These are phyloP conservation scores for Bjerkandera adusta DNA, from an alignment of 1,284 basidiomycete species.

Conservation along the genomic window DNA sequence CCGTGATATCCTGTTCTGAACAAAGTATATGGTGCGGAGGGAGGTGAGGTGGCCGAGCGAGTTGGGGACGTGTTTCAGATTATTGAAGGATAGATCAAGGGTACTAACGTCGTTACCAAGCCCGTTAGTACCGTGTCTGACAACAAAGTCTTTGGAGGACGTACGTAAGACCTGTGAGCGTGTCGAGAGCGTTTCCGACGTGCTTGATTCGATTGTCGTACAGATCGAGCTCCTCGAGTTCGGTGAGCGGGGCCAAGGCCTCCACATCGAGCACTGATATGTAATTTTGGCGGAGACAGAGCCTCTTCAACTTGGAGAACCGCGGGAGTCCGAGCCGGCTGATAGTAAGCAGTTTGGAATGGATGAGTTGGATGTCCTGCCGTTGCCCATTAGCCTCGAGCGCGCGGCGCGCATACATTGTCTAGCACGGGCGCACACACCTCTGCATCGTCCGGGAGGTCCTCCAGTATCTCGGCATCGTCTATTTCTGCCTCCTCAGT, in stretches of 20 bases:
- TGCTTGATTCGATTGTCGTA: conserved; percentile 93
- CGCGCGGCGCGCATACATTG: no score
- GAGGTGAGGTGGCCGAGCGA: conserved; percentile 55
- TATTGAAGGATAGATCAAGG: conserved; percentile 95
- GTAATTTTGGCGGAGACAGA: conserved; percentile 91
- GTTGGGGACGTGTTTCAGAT: conserved; percentile 73
- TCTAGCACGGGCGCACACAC: conserved; percentile 39
- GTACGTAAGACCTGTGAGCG: conserved; percentile 66
- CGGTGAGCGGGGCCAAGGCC: conserved; percentile 61
- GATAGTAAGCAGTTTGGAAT: conserved; percentile 73
- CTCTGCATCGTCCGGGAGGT: conserved; percentile 62
- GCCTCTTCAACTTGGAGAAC: conserved; percentile 71
- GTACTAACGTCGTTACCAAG: conserved; percentile 43
- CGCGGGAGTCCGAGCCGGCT: conserved; percentile 64
- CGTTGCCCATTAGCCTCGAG: conserved; percentile 1
- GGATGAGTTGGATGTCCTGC: conserved; percentile 89
- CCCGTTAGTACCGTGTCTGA: background rate
- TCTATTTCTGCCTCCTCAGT: conserved; percentile 34
- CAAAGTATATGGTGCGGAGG: conserved; percentile 85
- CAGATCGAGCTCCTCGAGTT: conserved; percentile 87
- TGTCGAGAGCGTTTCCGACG: conserved; percentile 64
- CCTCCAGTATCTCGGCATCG: conserved; percentile 45
- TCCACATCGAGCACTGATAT: conserved; percentile 71
- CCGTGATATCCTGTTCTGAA: conserved; percentile 92
- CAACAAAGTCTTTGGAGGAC: background rate